Base-by-base conservation (phyloP, 495 filamentous ascomycete species). In the Articulospora tetracladia region DNA sequence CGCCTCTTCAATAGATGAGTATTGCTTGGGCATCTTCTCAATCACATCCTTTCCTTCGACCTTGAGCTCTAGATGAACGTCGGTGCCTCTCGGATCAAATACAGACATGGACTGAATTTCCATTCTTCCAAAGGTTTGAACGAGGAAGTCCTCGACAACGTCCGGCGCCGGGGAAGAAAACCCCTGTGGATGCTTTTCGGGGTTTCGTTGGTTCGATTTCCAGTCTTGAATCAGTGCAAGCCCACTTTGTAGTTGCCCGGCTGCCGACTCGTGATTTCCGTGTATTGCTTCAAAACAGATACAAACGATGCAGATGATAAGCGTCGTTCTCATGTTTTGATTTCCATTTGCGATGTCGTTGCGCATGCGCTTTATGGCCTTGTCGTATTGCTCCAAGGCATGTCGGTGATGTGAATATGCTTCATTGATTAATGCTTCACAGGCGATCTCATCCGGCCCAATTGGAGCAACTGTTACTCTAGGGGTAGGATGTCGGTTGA, bases 191-290 rank as follows among this genome's bases (percentile, higher is more conserved):
- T 59, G 57, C n/a, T 53, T 54, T 26, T 24, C 19, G 13, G 56
- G 12, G 19, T 57, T 41, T 34, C 12, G 25, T 23, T 59, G 61
- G 13, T 36, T 28, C 1, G 26, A 17, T 53, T 48, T 59, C 54
- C 65, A 70, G n/a, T 65, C 63, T 13, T 62, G 61, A 22, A 69
- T 41, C 15, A 62, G 30, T 8, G 27, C 55, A 13, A 69, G 55
- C 13, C 62, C 62, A 24, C 50, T 50, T 32, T 57, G 62, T 28
- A 65, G 10, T 27, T 65, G 62, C 1, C 34, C 36, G 11, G 47
- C 49, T 15, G 62, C 62, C 26, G 26, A 26, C 17, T 60, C 57
- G 47, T 65, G 62, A 48, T 60, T 58, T 19, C 62, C 62, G 44
- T 65, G 62, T 7, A 57, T 48, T 10, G 53, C 52, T 22, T 65